Base-by-base conservation (phyloP, 192 early-diverging fungal species). In the Umbelopsis isabellina region DNA sequence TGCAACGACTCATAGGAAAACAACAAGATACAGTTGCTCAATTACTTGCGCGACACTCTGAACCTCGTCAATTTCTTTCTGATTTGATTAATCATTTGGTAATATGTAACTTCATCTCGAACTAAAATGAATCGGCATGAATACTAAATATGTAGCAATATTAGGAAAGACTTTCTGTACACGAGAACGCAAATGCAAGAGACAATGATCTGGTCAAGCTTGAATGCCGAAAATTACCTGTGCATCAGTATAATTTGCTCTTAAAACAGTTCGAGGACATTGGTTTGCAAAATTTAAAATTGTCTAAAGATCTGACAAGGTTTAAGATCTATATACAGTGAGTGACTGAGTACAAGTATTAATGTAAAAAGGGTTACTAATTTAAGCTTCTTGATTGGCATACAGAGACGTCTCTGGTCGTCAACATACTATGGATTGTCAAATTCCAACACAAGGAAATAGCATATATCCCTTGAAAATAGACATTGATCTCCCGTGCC, bases 1-100 rank as follows among this genome's bases (percentile, higher is more conserved):
- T 75, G 15, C 49, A 65, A 33, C 30, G 68, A 21, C 37, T 75
- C 13, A 7, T 70, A 5, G 25, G 33, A 35, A 35, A 15, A 15
- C 55, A 61, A 1, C 5, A 61, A 41, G 37, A 41, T 9, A 10
- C 37, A 41, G 2, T 41, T 41, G 1, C 10, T 41, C 37, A 41
- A 10, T 41, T 41, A 10, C 37, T 41, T 41, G 37, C 37, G 37
- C 37, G 37, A 5, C 37, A 41, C 6, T 41, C 37, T 41, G 37
- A 41, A 6, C 37, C 37, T 41, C 37, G 37, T 41, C 37, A 41
- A 41, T 41, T 41, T 41, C 10, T 41, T 41, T 10, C 37, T 41
- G 37, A 41, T 41, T 41, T 41, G 37, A 41, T 41, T 4, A 41
- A 41, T 10, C 37, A 41, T 10, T 41, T 41, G 37, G 37, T 41